phyloP scores from a whole-genome alignment of 75 land plant genomes.

The Cupressus sempervirens region DNA sequence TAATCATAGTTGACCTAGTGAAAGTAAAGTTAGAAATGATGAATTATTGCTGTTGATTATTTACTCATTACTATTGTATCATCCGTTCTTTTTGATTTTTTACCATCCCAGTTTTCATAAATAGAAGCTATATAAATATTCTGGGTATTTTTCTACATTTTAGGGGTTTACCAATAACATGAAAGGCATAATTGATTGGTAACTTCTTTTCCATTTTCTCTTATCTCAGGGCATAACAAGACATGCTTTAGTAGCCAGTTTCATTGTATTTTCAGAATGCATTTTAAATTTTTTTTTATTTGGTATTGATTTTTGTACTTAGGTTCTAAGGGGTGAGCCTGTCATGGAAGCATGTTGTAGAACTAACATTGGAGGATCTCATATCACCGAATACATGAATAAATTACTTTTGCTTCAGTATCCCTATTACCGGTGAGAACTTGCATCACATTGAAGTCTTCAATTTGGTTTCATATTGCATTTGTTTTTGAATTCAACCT shows the following conservation, averaged over 20 bases:
- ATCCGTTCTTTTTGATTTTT: background rate
- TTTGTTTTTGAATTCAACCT: background rate
- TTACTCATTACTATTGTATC: background rate
- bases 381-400: slow-evolving; percentile 83
- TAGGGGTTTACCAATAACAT: background rate
- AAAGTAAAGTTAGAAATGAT: background rate
- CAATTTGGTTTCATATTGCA: background rate
- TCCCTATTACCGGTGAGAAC: slow-evolving; percentile 73
- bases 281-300: background rate
- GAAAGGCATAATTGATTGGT: background rate
- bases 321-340: slow-evolving; percentile 88
- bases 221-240: background rate
- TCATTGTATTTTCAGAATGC: background rate
- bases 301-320: slow-evolving; percentile 2
- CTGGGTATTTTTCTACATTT: background rate
- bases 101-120: background rate
- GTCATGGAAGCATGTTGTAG: slow-evolving; percentile 74
- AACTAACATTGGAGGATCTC: slow-evolving; percentile 90
- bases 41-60: background rate
- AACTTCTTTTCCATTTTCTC: background rate
- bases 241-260: background rate
- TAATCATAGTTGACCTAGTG: background rate
- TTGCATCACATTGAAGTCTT: background rate
- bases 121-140: background rate
- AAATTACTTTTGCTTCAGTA: slow-evolving; percentile 87